Percentiles rank a stretch among this genome's conserved stretches.
Conservation (phyloP, 1,284 basidiomycete genomes). For the Moniliophthora roreri region DNA sequence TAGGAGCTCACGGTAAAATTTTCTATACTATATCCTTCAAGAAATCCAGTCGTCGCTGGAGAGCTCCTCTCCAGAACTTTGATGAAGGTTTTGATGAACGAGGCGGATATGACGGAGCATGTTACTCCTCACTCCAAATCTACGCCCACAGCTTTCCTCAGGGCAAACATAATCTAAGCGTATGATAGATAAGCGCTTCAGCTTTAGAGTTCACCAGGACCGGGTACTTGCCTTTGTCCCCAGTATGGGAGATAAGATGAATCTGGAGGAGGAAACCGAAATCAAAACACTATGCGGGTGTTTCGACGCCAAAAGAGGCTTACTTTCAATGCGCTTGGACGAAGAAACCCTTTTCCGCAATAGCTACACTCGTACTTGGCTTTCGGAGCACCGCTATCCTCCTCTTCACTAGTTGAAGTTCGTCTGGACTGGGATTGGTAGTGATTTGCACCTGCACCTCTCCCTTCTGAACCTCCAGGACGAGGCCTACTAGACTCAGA, state of each 20-base stretch:
- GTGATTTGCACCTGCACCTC: too few relatives aligned
- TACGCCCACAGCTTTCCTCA: conserved; percentile 19
- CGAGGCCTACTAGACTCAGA: too few relatives aligned
- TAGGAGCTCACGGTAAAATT: background rate
- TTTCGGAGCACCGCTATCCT: conserved; percentile 9
- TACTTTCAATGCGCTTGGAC: conserved; percentile 21
- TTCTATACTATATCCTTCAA: background rate
- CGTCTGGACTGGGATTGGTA: too few relatives aligned
- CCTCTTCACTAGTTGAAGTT: background rate
- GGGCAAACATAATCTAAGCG: conserved; percentile 20
- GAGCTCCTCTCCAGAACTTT: conserved; percentile 15
- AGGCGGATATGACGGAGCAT: conserved; percentile 18
- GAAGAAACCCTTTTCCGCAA: conserved; percentile 20
- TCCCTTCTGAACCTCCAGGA: too few relatives aligned
- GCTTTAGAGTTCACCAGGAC: background rate
- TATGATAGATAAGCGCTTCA: background rate
- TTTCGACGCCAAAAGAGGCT: background rate
- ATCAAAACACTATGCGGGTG: background rate
- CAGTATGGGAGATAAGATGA: conserved; percentile 21
- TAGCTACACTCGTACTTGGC: conserved; percentile 20
- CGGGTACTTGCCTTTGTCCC: conserved; percentile 17
- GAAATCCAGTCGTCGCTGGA: conserved; percentile 16
- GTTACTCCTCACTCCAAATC: conserved; percentile 17
- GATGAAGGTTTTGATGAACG: conserved; percentile 15
- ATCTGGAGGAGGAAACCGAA: conserved; percentile 13